phyloP scores from a whole-genome alignment of 2,329 filamentous ascomycete genomes.

The Biscogniauxia mediterranea region DNA sequence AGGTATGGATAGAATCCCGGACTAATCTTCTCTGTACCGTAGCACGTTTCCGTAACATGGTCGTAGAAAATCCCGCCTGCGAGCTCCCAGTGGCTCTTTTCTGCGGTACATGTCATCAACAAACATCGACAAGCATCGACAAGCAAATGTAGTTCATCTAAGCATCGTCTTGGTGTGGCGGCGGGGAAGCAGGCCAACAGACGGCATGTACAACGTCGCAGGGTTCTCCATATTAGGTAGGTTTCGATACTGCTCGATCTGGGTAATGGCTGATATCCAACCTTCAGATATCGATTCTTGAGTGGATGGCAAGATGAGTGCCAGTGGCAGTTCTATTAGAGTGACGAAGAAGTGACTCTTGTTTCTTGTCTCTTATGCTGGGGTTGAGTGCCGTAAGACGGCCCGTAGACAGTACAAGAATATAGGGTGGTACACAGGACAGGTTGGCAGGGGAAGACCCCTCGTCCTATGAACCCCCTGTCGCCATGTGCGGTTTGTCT shows the following conservation, averaged over 20 bases:
- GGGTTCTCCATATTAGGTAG: neutral
- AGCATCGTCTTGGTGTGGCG: neutral
- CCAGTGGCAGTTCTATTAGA: neutral
- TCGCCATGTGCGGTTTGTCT: conserved; percentile 33
- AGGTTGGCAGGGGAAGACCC: conserved; percentile 8
- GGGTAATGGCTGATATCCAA: neutral
- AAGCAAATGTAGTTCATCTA: neutral
- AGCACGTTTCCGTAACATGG: neutral
- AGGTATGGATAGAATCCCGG: neutral
- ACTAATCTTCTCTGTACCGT: too few relatives aligned
- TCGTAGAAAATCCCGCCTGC: neutral
- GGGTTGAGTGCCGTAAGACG: neutral
- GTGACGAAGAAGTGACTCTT: neutral
- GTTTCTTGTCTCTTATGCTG: neutral
- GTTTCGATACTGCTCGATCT: neutral
- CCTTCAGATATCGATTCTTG: neutral
- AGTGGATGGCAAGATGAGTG: neutral
- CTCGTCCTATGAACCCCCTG: conserved; percentile 23
- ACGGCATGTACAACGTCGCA: neutral
- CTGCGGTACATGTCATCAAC: neutral
- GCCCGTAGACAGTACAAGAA: neutral
- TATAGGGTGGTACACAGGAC: neutral
- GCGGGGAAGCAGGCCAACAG: neutral
- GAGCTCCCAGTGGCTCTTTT: neutral
- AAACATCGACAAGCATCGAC: neutral